Evolutionary conservation across 176 grass and related monocot genomes (phyloP).

Genomic region (Pontederia paniculata): DNA sequence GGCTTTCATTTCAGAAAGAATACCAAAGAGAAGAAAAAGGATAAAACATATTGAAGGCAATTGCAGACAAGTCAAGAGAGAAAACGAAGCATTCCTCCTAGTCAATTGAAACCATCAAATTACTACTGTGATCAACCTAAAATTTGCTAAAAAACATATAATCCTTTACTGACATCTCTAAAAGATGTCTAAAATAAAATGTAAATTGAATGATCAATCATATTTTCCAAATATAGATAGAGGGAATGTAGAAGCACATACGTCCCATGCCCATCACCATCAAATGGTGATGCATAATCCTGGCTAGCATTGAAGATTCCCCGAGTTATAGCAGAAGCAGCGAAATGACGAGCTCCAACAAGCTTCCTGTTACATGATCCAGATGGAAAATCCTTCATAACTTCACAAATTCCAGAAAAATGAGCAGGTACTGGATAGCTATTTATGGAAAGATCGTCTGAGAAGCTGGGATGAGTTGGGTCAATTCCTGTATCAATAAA

Average conservation of each 20-base stretch:
- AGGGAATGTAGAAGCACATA: not conserved
- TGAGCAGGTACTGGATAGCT: conserved; percentile 19
- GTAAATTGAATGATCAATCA: too few species aligned
- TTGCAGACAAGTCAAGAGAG: too few species aligned
- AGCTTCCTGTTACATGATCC: conserved; percentile 75
- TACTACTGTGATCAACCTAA: too few species aligned
- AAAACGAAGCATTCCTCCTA: too few species aligned
- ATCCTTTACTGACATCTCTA: too few species aligned
- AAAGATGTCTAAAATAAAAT: too few species aligned
- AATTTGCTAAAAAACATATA: too few species aligned
- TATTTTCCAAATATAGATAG: not conserved
- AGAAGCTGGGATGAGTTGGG: conserved; percentile 72
- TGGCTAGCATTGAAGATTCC: conserved; percentile 79
- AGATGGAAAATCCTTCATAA: conserved; percentile 54
- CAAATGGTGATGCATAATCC: conserved; percentile 87
- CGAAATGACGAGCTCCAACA: conserved; percentile 70
- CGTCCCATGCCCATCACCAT: conserved; percentile 97
- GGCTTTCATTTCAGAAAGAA: not conserved
- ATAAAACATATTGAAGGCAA: too few species aligned
- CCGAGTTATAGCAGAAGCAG: conserved; percentile 41
- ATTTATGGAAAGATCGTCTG: conserved; percentile 13
- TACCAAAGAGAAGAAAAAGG: too few species aligned
- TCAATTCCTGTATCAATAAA: conserved; percentile 95
- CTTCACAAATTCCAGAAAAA: conserved; percentile 70
- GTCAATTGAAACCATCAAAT: too few species aligned